Evolutionary conservation across 257 asterid genomes (phyloP).

Genomic region (Voacanga thouarsii): DNA sequence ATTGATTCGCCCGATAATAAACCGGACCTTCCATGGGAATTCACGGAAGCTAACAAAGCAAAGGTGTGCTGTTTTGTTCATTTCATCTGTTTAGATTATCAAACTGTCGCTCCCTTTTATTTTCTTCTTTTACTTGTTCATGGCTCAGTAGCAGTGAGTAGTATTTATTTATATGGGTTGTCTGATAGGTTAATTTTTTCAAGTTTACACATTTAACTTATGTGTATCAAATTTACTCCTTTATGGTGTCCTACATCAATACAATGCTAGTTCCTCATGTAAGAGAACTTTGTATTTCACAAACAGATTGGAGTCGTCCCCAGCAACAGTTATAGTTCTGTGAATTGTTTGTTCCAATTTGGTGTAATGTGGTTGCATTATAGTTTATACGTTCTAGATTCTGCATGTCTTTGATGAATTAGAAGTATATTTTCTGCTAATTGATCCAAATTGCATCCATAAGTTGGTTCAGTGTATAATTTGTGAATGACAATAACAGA

Average conservation of each 20-base stretch:
- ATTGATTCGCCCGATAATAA: slow-evolving; percentile 79
- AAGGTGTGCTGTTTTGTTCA: slow-evolving; percentile 46
- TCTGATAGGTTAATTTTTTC: background rate
- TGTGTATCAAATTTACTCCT: background rate
- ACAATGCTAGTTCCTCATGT: background rate
- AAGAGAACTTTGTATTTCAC: background rate
- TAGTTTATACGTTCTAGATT: background rate
- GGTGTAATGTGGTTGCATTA: background rate
- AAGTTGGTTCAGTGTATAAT: background rate
- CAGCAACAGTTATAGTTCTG: background rate
- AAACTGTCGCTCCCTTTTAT: background rate
- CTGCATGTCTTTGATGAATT: background rate
- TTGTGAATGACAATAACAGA: background rate
- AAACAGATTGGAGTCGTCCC: background rate
- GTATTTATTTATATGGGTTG: background rate
- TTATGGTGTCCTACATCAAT: background rate
- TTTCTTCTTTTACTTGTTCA: background rate
- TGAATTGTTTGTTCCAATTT: background rate
- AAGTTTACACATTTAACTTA: background rate
- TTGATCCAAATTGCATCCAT: background rate
- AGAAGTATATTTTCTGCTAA: background rate
- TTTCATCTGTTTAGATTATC: background rate
- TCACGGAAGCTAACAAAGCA: slow-evolving; percentile 52
- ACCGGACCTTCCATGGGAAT: slow-evolving; percentile 81
- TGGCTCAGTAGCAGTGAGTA: background rate